Conservation (phyloP, 257 asterid genomes). For the Cinchona pubescens region DNA sequence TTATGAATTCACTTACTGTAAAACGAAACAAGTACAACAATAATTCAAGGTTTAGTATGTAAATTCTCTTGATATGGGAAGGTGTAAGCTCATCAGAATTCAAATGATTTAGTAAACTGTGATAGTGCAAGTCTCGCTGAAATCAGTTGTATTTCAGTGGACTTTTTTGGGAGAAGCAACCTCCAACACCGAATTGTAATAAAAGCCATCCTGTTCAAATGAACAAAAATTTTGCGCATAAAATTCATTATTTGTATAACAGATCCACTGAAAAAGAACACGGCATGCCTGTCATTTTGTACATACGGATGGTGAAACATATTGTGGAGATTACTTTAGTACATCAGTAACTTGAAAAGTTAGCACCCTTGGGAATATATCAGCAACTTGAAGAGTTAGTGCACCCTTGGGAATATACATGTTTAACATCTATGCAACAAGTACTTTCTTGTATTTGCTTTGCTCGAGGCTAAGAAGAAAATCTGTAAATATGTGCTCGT, state of each 20-base stretch:
- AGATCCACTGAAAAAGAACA: background rate
- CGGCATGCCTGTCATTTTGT: background rate
- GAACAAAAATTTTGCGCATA: background rate
- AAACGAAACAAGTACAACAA: too few species aligned
- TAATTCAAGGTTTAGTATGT: background rate
- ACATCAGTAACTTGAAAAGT: constrained; percentile 4
- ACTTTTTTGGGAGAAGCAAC: background rate
- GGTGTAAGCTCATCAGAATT: background rate
- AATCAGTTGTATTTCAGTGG: background rate
- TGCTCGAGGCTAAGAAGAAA: constrained; percentile 41
- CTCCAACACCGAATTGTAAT: background rate
- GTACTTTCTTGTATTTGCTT: constrained; percentile 3
- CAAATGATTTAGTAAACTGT: background rate
- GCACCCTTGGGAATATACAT: background rate
- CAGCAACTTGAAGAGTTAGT: constrained; percentile 6
- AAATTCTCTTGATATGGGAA: background rate
- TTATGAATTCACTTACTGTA: too few species aligned
- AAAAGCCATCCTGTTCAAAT: background rate
- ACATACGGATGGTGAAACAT: background rate
- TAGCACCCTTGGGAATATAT: background rate
- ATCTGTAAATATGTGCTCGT: constrained; percentile 75
- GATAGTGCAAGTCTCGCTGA: too few species aligned
- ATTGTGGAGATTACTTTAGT: background rate
- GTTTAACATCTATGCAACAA: background rate
- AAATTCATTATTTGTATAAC: background rate